Percentiles rank a stretch among this genome's conserved stretches.
Conservation (phyloP, 2,329 filamentous ascomycete genomes). For the Zymoseptoria ardabiliae region DNA sequence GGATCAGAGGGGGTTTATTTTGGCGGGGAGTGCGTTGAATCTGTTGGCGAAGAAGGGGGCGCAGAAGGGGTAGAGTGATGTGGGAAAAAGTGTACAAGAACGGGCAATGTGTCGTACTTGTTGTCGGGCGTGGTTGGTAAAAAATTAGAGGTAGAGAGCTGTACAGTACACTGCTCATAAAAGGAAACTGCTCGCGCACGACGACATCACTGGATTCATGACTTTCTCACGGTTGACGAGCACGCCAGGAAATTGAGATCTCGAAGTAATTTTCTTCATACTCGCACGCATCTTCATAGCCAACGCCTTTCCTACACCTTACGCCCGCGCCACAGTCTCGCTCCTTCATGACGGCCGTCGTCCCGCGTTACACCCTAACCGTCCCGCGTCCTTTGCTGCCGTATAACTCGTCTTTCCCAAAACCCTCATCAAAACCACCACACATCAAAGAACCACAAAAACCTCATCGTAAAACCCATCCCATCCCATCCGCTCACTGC, state of each 20-base stretch:
- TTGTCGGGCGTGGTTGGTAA: too few relatives aligned
- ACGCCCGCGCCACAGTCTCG: neutral
- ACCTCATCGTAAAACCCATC: neutral
- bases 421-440: neutral
- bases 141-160: neutral
- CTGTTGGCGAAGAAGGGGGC: conserved; percentile 60
- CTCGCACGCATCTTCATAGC: neutral
- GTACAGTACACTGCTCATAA: neutral
- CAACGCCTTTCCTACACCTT: neutral
- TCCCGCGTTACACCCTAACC: neutral
- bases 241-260: too few relatives aligned
- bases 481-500: neutral
- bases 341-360: neutral
- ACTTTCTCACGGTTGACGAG: neutral
- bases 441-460: neutral
- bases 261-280: neutral
- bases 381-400: neutral
- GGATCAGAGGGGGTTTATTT: conserved; percentile 86
- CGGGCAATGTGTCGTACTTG: neutral
- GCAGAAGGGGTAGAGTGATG: conserved; percentile 1
- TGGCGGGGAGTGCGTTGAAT: conserved; percentile 91
- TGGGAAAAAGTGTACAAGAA: neutral
- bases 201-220: neutral
- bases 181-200: too few relatives aligned
- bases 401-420: neutral